Evolutionary conservation across 2,329 filamentous ascomycete species (phyloP), one percentile per base, ranked within the genome.

Genomic region (Exophiala sp.): DNA sequence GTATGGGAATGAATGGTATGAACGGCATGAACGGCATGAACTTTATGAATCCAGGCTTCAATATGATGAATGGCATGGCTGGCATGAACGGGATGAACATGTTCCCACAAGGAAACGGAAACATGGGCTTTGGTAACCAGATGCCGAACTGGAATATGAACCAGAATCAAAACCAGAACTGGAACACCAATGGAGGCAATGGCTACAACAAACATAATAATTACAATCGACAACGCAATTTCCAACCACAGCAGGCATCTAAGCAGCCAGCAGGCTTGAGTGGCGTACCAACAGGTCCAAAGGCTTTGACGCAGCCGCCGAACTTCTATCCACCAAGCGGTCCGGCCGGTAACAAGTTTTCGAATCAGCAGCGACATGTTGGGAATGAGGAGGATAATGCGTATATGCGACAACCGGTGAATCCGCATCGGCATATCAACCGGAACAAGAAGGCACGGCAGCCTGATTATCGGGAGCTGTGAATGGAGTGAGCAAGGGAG

Each of bases 321-420:
- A 55, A 54, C 29, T 55, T 59, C 52, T 59, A 62, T 34, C 57
- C 55, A 29, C 48, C 57, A 5, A 54, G 41, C 20, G 57, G 59
- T 9, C 52, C 60, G 16, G 48, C 54, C 8, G 58, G 44, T 2
- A 69, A 70, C 24, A 68, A 68, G 44, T 84, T 83, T 57, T 74
- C 78, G 10, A 84, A 84, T 61, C 82, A 85, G 64, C 81, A 84
- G 64, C 72, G 78, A 50, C 79, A 75, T 20, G 67, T 74, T 34
- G 79, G 80, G 2, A 85, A 80, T 54, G 83, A 84, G 60, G 89
- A 95, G 52, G 91, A 95, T 54, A 89, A 91, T 56, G 89, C 94
- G 5, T 99, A 99, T 73, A 95, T 97, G 70, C 83, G 94, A 54
- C 92, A 96, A 70, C 94, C 94, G 0, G 89, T 97, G 58, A 99